phyloP scores from a whole-genome alignment of 305 asterid species.

The Withania somnifera region DNA sequence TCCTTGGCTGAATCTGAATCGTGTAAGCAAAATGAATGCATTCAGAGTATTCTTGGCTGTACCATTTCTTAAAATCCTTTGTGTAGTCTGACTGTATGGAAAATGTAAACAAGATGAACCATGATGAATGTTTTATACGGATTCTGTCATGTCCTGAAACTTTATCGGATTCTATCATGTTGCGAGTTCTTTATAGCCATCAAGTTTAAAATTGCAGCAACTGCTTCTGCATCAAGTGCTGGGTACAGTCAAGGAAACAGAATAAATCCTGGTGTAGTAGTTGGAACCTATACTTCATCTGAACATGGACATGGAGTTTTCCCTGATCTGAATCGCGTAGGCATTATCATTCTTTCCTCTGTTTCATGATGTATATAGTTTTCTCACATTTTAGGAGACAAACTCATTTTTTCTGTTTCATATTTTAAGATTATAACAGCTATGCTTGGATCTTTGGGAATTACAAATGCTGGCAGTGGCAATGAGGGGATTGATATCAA shows the following conservation, averaged over 20 bases:
- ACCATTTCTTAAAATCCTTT: background rate
- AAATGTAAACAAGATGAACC: background rate
- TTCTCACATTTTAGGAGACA: background rate
- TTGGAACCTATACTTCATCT: conserved; percentile 75
- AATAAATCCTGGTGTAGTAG: conserved; percentile 52
- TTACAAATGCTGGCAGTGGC: conserved; percentile 34
- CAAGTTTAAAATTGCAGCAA: conserved; percentile 30
- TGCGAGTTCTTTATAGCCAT: background rate
- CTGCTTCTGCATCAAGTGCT: conserved; percentile 43
- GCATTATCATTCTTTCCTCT: background rate
- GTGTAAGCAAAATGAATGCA: background rate
- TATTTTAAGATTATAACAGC: conserved; percentile 59
- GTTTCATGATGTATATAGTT: background rate
- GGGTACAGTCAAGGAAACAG: conserved; percentile 34
- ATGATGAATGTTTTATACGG: background rate
- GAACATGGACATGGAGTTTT: conserved; percentile 77
- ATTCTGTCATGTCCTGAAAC: background rate
- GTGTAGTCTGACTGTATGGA: background rate
- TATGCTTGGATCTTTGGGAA: conserved; percentile 63
- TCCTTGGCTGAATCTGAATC: no score
- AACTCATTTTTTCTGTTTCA: background rate
- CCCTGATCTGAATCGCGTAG: conserved; percentile 76
- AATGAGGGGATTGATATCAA: conserved; percentile 63
- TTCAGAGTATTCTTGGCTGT: background rate
- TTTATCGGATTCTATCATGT: background rate